A percentile compares a stretch with the other conserved stretches of the same genome.
Conservation (phyloP, 2,329 filamentous ascomycete species). For the Aureobasidium pullulans region DNA sequence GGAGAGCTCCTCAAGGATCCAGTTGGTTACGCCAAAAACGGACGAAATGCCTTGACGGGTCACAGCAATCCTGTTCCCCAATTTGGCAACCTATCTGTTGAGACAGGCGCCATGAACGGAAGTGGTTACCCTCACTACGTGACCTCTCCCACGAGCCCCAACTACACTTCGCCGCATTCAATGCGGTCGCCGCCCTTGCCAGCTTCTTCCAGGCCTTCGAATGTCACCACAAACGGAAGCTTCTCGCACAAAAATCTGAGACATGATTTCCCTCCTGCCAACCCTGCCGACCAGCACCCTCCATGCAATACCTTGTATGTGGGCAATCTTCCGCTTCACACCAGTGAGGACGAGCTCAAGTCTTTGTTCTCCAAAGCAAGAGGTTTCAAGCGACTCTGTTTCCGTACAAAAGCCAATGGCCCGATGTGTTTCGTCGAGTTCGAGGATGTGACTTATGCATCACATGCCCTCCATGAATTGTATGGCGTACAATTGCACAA, state of each 20-base stretch:
- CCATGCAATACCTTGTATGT: conserved; percentile 98
- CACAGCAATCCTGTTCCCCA: conserved; percentile 62
- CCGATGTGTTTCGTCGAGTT: conserved; percentile 99
- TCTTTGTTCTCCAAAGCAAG: conserved; percentile 86
- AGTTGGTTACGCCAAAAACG: conserved; percentile 66
- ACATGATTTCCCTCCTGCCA: conserved; percentile 70
- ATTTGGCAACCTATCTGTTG: conserved; percentile 64
- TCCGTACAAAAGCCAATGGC: conserved; percentile 88
- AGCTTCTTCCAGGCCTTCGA: conserved; percentile 31
- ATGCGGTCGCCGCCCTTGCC: conserved; percentile 42
- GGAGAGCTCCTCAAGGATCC: conserved; percentile 65
- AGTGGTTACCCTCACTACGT: conserved; percentile 25
- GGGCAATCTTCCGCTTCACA: conserved; percentile 88
- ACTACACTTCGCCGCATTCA: conserved; percentile 44
- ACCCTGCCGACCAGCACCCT: conserved; percentile 91
- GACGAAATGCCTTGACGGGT: conserved; percentile 38
- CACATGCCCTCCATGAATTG: conserved; percentile 80
- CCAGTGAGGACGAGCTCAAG: conserved; percentile 92
- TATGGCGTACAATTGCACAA: conserved; percentile 85
- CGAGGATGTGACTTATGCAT: conserved; percentile 85
- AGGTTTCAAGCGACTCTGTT: conserved; percentile 91
- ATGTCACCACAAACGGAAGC: conserved; percentile 45
- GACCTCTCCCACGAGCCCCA: conserved; percentile 49
- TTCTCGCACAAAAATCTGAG: conserved; percentile 54
- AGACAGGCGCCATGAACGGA: conserved; percentile 46